phyloP scores from a whole-genome alignment of 2,329 filamentous ascomycete species.

The Penicillium decumbens region DNA sequence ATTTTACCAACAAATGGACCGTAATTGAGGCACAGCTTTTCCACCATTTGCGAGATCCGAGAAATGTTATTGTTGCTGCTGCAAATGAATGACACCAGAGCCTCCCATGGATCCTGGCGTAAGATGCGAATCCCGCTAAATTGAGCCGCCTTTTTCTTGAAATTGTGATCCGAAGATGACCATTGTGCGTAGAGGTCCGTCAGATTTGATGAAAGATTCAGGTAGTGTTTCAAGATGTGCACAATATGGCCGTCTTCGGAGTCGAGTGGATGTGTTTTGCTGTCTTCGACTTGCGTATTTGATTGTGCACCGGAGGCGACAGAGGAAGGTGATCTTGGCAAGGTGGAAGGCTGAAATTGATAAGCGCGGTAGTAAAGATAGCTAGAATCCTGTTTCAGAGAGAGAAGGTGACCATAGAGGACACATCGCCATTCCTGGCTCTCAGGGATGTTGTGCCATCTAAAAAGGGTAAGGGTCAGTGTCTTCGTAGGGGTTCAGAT shows the following conservation, averaged over 20 bases:
- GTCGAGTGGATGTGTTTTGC: constrained; percentile 31
- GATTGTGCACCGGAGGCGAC: constrained; percentile 32
- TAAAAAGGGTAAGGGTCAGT: constrained; percentile 28
- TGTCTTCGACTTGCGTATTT: constrained; percentile 7
- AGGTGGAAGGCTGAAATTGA: constrained; percentile 30
- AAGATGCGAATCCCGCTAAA: constrained; percentile 91
- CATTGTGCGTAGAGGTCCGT: constrained; percentile 75
- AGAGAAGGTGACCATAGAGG: constrained; percentile 77
- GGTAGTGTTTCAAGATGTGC: constrained; percentile 72
- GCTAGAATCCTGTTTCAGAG: constrained; percentile 73
- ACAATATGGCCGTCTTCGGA: constrained; percentile 61
- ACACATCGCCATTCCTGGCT: constrained; percentile 86
- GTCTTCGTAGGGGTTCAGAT: background rate
- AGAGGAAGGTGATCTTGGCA: constrained; percentile 30
- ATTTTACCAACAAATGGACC: constrained; percentile 70
- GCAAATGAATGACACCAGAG: constrained; percentile 90
- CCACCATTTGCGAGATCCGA: constrained; percentile 92
- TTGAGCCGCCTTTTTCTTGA: constrained; percentile 75
- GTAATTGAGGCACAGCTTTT: constrained; percentile 84
- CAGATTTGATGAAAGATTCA: constrained; percentile 78
- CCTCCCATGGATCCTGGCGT: constrained; percentile 93
- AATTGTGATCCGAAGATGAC: constrained; percentile 80
- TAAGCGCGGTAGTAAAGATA: constrained; percentile 75
- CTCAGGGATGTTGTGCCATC: constrained; percentile 74
- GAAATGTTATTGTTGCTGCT: constrained; percentile 98